Percentiles rank a stretch among this genome's conserved stretches.
These are phyloP conservation scores for Dictyostelium citrinum DNA, from an alignment of 78 protist species.

Conservation along the genomic window DNA sequence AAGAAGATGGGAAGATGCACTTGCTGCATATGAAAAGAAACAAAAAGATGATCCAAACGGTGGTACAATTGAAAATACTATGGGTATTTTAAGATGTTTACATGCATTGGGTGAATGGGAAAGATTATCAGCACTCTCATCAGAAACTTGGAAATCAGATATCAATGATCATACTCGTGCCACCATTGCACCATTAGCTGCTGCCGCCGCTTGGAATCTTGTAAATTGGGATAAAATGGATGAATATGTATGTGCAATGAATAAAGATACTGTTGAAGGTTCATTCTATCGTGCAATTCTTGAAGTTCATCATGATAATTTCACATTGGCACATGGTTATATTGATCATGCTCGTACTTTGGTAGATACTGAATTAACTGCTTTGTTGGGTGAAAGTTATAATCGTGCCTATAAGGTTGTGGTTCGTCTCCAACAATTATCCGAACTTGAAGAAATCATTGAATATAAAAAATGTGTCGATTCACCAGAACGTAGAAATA, in stretches of 20 bases:
- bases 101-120: conserved; percentile 96
- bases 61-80: background rate
- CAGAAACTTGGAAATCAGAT: conserved; percentile 72
- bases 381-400: conserved; percentile 92
- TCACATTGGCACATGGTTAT: conserved; percentile 41
- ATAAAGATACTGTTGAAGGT: conserved; percentile 67
- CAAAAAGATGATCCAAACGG: conserved; percentile 72
- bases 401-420: conserved; percentile 89
- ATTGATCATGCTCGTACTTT: conserved; percentile 85
- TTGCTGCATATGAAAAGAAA: conserved; percentile 86
- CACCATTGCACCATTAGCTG: conserved; percentile 91
- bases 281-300: conserved; percentile 86
- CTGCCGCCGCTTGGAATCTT: conserved; percentile 94
- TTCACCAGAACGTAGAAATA: conserved; percentile 24
- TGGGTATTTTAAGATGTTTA: conserved; percentile 96
- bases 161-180: conserved; percentile 8
- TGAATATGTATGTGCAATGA: conserved; percentile 82
- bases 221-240: conserved; percentile 82
- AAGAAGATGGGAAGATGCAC: conserved; percentile 96
- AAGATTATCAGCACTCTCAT: conserved; percentile 59
- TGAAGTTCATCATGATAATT: conserved; percentile 74
- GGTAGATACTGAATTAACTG: conserved; percentile 93
- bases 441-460: conserved; percentile 94
- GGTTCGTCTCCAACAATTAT: conserved; percentile 90
- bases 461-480: conserved; percentile 47